Percentiles rank a stretch among this genome's conserved stretches.
phyloP scores from a whole-genome alignment of 176 grass and related monocot genomes.

The Lolium perenne region DNA sequence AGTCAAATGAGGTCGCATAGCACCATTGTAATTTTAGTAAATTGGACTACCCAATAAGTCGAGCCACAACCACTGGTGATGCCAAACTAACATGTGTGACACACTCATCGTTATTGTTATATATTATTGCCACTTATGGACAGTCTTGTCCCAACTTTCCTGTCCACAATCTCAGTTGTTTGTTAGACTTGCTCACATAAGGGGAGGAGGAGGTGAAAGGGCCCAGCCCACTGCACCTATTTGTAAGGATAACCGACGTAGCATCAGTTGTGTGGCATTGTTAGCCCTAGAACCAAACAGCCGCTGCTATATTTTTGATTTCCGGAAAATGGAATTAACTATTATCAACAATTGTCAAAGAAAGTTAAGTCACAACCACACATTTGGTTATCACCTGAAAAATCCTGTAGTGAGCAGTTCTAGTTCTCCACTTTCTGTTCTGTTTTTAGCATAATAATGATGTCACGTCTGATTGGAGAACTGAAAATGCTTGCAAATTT shows the following conservation, averaged over 20 bases:
- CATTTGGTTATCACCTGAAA: conserved; percentile 1
- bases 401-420: neutral
- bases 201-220: neutral
- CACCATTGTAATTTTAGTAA: neutral
- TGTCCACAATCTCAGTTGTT: neutral
- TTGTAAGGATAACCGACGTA: neutral
- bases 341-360: conserved; percentile 4
- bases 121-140: neutral
- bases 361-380: conserved; percentile 3
- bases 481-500: conserved; percentile 33
- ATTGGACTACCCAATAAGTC: neutral
- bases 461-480: conserved; percentile 25
- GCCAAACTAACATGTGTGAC: neutral
- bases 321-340: neutral
- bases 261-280: neutral
- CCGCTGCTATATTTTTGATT: neutral
- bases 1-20: neutral
- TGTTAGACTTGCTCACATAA: neutral
- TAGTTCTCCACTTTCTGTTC: neutral
- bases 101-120: neutral
- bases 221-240: neutral
- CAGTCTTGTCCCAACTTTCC: neutral
- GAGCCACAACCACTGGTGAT: neutral
- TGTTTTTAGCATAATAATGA: conserved; percentile 33
- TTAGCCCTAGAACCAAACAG: neutral